phyloP scores from a whole-genome alignment of 768 basidiomycete genomes.

The Rhodotorula paludigena region DNA sequence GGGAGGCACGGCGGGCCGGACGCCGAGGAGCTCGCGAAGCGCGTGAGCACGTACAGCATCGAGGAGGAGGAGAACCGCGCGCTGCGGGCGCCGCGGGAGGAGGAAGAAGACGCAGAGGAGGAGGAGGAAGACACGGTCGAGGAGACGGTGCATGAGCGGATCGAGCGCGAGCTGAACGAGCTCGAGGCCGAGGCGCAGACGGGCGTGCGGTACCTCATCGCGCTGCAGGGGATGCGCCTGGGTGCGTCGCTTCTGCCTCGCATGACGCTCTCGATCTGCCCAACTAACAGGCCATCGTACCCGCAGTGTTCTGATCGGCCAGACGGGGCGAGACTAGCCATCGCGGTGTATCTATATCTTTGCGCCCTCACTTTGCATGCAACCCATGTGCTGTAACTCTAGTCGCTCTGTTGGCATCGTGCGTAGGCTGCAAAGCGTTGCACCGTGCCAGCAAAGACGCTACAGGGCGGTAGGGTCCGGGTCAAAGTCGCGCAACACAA shows the following conservation, averaged over 20 bases:
- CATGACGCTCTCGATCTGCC: not conserved
- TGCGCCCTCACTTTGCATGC: too few species aligned
- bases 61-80: not conserved
- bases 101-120: not conserved
- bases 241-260: slow-evolving; percentile 53
- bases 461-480: slow-evolving; percentile 18
- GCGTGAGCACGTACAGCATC: not conserved
- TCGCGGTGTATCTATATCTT: too few species aligned
- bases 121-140: slow-evolving; percentile 39
- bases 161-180: slow-evolving; percentile 65
- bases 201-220: slow-evolving; percentile 66
- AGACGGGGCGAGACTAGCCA: too few species aligned
- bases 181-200: slow-evolving; percentile 61
- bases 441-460: not conserved
- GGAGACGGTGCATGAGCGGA: slow-evolving; percentile 59
- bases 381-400: too few species aligned
- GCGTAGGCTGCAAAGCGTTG: too few species aligned
- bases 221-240: slow-evolving; percentile 74
- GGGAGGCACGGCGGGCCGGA: too few species aligned
- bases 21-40: not conserved
- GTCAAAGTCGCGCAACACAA: slow-evolving; percentile 68
- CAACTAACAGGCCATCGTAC: not conserved
- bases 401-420: too few species aligned
- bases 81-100: not conserved
- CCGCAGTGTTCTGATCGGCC: not conserved